Evolutionary conservation across 441 rosid species (phyloP).

Genomic region (Daphne laureola): DNA sequence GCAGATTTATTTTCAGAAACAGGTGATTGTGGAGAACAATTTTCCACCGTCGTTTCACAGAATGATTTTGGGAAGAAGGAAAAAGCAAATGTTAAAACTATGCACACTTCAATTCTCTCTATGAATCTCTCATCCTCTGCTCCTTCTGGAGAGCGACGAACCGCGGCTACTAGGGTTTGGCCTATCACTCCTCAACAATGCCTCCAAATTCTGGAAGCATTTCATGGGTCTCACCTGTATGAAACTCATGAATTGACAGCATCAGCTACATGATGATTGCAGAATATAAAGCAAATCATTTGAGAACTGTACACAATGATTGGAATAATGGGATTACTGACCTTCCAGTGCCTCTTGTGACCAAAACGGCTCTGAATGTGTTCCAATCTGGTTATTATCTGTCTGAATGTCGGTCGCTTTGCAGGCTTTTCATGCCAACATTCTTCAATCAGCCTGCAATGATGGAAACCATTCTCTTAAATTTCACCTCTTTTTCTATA

Average conservation of each 20-base stretch:
- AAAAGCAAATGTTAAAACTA: background rate
- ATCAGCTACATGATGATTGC: constrained; percentile 2
- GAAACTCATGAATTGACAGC: constrained; percentile 2
- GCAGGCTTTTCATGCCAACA: constrained; percentile 86
- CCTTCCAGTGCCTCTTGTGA: constrained; percentile 82
- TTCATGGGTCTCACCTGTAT: constrained; percentile 61
- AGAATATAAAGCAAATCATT: background rate
- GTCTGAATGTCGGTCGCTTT: constrained; percentile 74
- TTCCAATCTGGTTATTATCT: constrained; percentile 60
- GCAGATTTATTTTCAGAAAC: too few species aligned
- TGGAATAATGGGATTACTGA: constrained; percentile 15
- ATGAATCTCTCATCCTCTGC: constrained; percentile 17
- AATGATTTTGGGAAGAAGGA: too few species aligned
- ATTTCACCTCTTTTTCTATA: too few species aligned
- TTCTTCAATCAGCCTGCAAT: constrained; percentile 72
- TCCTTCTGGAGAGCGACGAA: constrained; percentile 37
- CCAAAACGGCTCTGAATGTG: constrained; percentile 36
- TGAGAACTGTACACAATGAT: background rate
- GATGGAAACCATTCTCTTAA: too few species aligned
- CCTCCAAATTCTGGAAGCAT: constrained; percentile 66
- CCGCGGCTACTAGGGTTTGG: constrained; percentile 36
- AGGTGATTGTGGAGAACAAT: too few species aligned
- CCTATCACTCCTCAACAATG: constrained; percentile 55
- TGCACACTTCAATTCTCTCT: constrained; percentile 9
- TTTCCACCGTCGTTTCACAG: too few species aligned